Base-by-base conservation (phyloP, 2,329 filamentous ascomycete genomes). In the Botryotinia convoluta region DNA sequence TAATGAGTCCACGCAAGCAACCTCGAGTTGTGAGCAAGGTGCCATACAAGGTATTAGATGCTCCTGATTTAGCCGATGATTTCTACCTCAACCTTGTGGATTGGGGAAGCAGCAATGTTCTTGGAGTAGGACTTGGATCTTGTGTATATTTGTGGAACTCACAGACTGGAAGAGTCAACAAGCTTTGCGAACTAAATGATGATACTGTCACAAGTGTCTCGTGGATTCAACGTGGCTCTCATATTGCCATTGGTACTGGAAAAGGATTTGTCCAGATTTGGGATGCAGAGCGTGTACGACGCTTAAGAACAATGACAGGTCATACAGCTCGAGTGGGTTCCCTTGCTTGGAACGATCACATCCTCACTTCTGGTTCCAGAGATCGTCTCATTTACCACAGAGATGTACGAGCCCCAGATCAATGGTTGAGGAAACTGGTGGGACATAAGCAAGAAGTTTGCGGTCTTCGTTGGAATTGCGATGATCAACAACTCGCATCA, bases 121-220 rank as follows among this genome's bases (percentile, higher is more conserved):
- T 99, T 18, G 96, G 95, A 10, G 96, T 99, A 61, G 96, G 96
- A 0, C 85, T 99, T 39, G 95, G 95, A 29, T 93, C 92, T 29
- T 97, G 93, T 77, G 96, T 99, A 9, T 99, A 98, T 81, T 96
- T 98, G 90, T 99, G 96, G 96, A 97, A 98, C 81, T 96, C 95
- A 7, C 90, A 94, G 77, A 92, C 92, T 12, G 96, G 95, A 75
- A 90, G 93, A 76, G 96, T 99, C 3, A 97, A 94, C 74, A 97
- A 97, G 83, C 87, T 99, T 16, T 98, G 96, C 83, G 95, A 97
- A 63, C 85, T 98, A 20, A 91, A 93, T 76, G 95, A 97, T 79
- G 96, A 99, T 81, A 95, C 91, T 0, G 95, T 99, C 1, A 99
- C 96, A 4, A 98, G 95, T 78, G 96, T 99, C 18, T 97, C 92